These are phyloP conservation scores for Dioszegia crocea DNA, from an alignment of 768 basidiomycete genomes.

Conservation along the genomic window DNA sequence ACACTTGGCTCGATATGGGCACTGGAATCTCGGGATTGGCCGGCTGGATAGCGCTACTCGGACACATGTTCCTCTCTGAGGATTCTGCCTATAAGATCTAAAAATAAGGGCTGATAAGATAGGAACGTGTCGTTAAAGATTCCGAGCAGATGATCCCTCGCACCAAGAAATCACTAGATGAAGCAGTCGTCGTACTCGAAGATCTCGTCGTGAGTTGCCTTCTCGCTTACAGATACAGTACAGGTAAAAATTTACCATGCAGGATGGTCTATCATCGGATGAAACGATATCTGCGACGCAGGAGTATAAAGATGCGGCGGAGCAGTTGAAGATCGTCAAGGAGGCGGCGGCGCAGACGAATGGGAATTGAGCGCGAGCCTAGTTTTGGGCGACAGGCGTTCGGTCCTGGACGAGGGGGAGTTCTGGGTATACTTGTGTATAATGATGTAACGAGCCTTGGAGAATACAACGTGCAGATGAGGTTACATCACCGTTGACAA, in stretches of 20 bases:
- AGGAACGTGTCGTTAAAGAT: conserved; percentile 42
- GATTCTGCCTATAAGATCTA: too few species aligned
- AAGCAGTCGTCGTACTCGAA: conserved; percentile 28
- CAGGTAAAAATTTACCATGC: not conserved
- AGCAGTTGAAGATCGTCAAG: conserved; percentile 4
- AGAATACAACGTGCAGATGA: too few species aligned
- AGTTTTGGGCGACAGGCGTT: not conserved
- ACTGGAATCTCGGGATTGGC: too few species aligned
- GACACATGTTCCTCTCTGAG: too few species aligned
- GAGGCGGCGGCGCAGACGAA: not conserved
- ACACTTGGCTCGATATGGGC: too few species aligned
- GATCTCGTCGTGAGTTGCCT: conserved; percentile 38
- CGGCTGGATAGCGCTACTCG: too few species aligned
- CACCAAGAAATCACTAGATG: conserved; percentile 29
- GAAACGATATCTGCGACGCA: conserved; percentile 1
- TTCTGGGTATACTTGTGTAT: not conserved
- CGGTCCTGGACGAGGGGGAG: not conserved
- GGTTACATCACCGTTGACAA: too few species aligned
- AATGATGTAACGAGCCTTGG: too few species aligned
- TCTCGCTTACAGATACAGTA: not conserved
- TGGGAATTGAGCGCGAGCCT: not conserved
- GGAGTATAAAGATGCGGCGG: conserved; percentile 8
- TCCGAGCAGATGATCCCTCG: conserved; percentile 41
- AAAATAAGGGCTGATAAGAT: not conserved
- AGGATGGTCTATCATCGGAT: conserved; percentile 2